A percentile compares a stretch with the other conserved stretches of the same genome.
Evolutionary conservation across 192 early-diverging fungal genomes (phyloP).

Genomic region (Chytriomyces sp.): DNA sequence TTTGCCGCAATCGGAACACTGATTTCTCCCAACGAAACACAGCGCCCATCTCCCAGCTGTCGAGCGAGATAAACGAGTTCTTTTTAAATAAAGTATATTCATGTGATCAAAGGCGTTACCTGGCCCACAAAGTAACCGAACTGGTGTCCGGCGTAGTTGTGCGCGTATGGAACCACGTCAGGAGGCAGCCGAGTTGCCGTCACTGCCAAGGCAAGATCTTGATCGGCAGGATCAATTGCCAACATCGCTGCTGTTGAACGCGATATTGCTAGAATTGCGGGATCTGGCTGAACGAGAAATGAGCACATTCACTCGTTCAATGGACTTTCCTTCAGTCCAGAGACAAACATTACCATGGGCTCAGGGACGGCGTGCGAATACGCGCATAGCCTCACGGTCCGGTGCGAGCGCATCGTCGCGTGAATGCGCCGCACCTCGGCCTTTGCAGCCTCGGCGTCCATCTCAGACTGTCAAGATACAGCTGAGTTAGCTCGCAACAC

Average conservation of each 20-base stretch:
- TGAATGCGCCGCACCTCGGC: constrained; percentile 6
- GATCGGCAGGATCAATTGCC: constrained; percentile 14
- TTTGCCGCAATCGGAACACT: background rate
- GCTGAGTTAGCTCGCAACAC: background rate
- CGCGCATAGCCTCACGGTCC: background rate
- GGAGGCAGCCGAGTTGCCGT: background rate
- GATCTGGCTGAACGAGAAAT: constrained; percentile 5
- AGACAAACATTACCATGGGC: constrained; percentile 5
- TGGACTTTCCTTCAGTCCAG: too few species aligned
- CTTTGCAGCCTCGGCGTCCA: background rate
- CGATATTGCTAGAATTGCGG: background rate
- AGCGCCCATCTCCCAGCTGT: constrained; percentile 88
- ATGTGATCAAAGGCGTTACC: background rate
- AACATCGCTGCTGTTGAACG: constrained; percentile 4
- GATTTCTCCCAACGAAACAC: constrained; percentile 76
- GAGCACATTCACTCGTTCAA: background rate
- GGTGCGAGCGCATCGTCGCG: background rate
- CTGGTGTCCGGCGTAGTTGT: constrained; percentile 59
- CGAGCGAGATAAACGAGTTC: background rate
- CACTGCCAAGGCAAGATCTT: background rate
- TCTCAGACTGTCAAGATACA: background rate
- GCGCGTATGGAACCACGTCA: constrained; percentile 43
- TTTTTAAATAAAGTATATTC: background rate
- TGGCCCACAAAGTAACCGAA: constrained; percentile 54
- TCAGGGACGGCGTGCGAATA: constrained; percentile 15